phyloP scores from a whole-genome alignment of 2,329 filamentous ascomycete genomes.

The Fusarium nurragi region DNA sequence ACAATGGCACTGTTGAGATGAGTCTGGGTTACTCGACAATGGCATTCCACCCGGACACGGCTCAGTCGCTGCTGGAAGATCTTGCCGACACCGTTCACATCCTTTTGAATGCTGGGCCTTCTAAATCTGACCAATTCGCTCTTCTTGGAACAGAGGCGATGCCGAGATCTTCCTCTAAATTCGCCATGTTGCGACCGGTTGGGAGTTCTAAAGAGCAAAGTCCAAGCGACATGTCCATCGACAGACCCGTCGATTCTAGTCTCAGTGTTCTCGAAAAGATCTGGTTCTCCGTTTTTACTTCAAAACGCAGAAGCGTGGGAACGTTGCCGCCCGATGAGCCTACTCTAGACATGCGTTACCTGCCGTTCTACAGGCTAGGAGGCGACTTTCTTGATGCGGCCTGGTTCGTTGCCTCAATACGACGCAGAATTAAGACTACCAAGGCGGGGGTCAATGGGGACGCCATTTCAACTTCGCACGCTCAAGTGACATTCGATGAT shows the following conservation, averaged over 20 bases:
- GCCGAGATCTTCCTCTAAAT: neutral
- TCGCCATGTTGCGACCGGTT: neutral
- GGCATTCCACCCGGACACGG: neutral
- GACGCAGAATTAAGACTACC: neutral
- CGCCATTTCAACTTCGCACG: neutral
- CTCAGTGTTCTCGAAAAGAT: neutral
- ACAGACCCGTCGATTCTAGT: neutral
- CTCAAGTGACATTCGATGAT: neutral
- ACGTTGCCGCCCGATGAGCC: neutral
- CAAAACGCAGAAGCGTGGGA: neutral
- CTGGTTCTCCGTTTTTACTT: neutral
- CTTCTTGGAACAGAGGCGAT: neutral
- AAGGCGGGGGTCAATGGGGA: neutral
- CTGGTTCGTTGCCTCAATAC: neutral
- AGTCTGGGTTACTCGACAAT: neutral
- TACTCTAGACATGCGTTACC: neutral
- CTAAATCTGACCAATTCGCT: neutral
- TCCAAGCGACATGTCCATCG: neutral
- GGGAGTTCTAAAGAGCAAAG: neutral
- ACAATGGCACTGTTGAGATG: neutral
- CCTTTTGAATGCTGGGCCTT: neutral
- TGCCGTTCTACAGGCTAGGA: neutral
- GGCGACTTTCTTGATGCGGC: neutral
- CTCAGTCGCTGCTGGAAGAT: neutral
- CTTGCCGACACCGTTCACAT: neutral